Conservation (phyloP, 2,329 filamentous ascomycete species). For the Fusarium scirpi region DNA sequence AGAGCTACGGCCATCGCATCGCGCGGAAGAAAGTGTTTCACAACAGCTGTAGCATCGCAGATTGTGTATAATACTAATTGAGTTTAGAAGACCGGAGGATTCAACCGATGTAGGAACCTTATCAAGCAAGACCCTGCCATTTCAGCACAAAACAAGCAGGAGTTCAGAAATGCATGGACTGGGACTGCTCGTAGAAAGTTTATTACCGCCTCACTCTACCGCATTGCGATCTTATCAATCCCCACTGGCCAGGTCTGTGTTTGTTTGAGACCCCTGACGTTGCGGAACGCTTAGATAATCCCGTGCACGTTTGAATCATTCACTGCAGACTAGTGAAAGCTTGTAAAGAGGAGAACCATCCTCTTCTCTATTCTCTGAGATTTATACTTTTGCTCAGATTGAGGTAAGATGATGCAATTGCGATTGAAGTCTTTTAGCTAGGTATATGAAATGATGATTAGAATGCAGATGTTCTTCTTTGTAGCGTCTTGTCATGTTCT, state of each 20-base stretch:
- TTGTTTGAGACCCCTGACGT: background rate
- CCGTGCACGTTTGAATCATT: background rate
- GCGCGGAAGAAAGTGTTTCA: background rate
- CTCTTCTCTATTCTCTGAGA: background rate
- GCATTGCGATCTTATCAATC: background rate
- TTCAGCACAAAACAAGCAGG: background rate
- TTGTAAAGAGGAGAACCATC: background rate
- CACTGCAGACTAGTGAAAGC: background rate
- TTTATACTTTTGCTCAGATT: background rate
- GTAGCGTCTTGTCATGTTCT: background rate
- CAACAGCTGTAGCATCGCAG: background rate
- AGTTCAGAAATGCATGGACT: background rate
- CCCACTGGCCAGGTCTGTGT: background rate
- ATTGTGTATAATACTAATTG: background rate
- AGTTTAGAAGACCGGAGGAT: background rate
- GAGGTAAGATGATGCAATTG: background rate
- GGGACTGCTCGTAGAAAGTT: background rate
- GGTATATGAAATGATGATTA: background rate
- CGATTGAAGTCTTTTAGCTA: fast-evolving
- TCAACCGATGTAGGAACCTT: background rate
- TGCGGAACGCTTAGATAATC: background rate
- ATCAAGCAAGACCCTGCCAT: background rate
- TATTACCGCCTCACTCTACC: background rate
- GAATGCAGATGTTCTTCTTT: too few relatives aligned
- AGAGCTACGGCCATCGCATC: background rate